Base-by-base conservation (phyloP, 352 stramenopile species). In the Discostella stelligera region DNA sequence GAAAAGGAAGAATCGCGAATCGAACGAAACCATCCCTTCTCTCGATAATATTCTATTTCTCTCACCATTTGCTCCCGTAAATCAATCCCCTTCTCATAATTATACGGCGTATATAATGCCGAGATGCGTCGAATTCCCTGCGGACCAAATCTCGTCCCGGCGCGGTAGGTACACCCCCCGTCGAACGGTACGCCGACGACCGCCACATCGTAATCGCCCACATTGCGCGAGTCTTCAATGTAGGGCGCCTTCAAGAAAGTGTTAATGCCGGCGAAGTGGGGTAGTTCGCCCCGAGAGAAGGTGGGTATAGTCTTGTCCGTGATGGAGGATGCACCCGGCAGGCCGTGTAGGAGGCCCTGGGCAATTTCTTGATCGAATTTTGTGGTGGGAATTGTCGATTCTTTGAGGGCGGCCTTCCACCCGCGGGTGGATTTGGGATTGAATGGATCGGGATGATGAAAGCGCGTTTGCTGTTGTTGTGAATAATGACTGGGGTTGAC, bases 171-270 rank as follows among this genome's bases (percentile, higher is more conserved):
- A 50, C 84, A 91, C 21, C 87, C 87, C 16, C 85, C 87, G 78
- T 91, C 87, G 70, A 91, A 92, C 25, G 87, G 87, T 39, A 92
- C 87, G 30, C 87, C 87, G 3, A 92, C 71, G 8, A 92, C 85
- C 6, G 87, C 81, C 11, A 66, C 66, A 68, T 92, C 87, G 39
- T 87, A 92, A 14, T 73, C 77, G 5, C 85, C 84, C 3, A 90
- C 85, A 6, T 76, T 9, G 21, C 62, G 63, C 14, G 79, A 71
- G 67, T 92, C 81, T 70, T 92, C 87, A 16, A 92, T 64, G 63
- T 88, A 91, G 0, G 87, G 87, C 6, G 87, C 87, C 73, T 92
- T 92, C 18, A 92, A 55, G 71, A 92, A 92, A 0, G 87, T 92
- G 53, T 92, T 92, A 55, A 92, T 92, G 2, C 87, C 87, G 0